Evolutionary conservation across 805 yeast species (phyloP).

Genomic region (Nakazawaea peltata): DNA sequence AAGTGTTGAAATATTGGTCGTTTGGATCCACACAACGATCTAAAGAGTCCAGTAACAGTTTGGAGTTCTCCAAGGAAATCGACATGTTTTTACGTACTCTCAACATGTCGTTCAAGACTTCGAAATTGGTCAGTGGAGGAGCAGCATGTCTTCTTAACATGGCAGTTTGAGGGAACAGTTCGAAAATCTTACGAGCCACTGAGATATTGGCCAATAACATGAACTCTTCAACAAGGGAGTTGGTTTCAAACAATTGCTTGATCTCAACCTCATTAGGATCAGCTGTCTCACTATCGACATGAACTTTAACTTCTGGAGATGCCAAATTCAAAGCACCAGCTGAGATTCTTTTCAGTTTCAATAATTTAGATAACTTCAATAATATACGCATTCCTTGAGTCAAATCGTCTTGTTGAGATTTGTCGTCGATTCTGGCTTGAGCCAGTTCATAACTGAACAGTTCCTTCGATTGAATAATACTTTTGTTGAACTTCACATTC

Average conservation of each 20-base stretch:
- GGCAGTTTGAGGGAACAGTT: conserved; percentile 94
- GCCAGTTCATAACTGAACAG: conserved; percentile 95
- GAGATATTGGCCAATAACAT: conserved; percentile 96
- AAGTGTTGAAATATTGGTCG: conserved; percentile 89
- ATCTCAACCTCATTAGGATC: conserved; percentile 96
- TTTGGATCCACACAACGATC: conserved; percentile 78
- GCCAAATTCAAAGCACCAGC: conserved; percentile 97
- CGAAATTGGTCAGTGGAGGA: conserved; percentile 95
- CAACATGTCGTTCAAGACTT: conserved; percentile 80
- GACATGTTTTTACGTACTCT: conserved; percentile 70
- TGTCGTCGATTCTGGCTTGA: conserved; percentile 83
- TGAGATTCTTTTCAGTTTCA: conserved; percentile 79
- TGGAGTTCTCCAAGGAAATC: conserved; percentile 77
- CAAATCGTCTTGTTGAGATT: conserved; percentile 65
- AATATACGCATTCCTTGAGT: conserved; percentile 86
- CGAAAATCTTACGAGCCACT: conserved; percentile 88
- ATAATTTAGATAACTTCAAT: conserved; percentile 67
- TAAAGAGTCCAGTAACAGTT: conserved; percentile 86
- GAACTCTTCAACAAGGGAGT: conserved; percentile 95
- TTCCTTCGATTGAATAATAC: conserved; percentile 83
- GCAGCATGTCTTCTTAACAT: conserved; percentile 96
- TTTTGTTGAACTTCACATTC: conserved; percentile 70
- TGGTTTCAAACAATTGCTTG: conserved; percentile 80
- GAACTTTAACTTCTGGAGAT: conserved; percentile 96
- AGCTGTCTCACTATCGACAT: conserved; percentile 93